Evolutionary conservation across 2,329 filamentous ascomycete species (phyloP), one percentile per base, ranked within the genome.

Genomic region (Eurotiales sp.): DNA sequence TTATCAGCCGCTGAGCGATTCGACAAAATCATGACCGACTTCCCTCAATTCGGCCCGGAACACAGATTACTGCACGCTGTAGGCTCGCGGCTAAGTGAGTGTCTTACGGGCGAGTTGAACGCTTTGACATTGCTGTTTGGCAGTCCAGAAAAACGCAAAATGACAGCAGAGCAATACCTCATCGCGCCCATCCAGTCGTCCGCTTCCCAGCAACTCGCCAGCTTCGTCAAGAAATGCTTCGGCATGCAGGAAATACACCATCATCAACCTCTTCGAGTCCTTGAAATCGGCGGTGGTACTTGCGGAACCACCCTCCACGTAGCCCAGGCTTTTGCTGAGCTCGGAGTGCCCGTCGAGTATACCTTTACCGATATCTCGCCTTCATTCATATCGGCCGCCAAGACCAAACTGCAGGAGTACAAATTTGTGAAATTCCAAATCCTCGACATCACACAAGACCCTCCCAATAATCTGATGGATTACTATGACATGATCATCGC

Each of bases 261-360:
- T n/a, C n/a, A n/a, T n/a, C 25, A 45, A 32, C 8, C 8, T 21
- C n/a, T 32, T 8, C 25, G 27, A 2, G 67, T 72, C 7, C 60
- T 72, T 0, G 71, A 73, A 40, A 59, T 71, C 43, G 71, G 71
- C 1, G 71, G 64, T 5, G 70, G 68, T 1, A 72, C 67, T 1
- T 68, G 71, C 0, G 70, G 67, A 1, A 71, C 69, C 0, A 72
- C 71, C 0, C 58, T 56, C 12, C 55, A 57, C 22, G 39, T 73
- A 1, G 55, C 71, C 0, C 53, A 59, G 0, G 25, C 59, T 0
- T 56, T 75, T 1, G 57, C 57, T 2, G 41, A 44, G 1, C 55
- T 64, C 1, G 61, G 54, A 5, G 55, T 70, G 1, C 40, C 58
- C 1, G 52, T 74, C 10, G 58, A 45, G 14, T 61, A 60, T 46